Evolutionary conservation across 2,329 filamentous ascomycete genomes (phyloP).

Genomic region (Talaromyces atroroseus): DNA sequence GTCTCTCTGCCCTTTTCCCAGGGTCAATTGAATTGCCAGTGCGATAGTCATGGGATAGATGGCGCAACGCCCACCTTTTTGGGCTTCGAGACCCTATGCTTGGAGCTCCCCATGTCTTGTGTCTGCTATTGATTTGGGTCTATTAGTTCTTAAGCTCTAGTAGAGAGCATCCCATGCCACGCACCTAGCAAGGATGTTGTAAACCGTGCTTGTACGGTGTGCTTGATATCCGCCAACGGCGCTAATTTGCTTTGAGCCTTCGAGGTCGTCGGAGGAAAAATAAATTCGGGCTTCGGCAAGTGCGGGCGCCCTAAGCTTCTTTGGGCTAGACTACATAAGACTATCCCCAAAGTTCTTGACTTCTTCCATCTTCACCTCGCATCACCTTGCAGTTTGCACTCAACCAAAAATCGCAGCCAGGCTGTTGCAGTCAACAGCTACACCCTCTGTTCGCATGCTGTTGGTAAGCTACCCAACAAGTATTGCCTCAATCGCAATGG

Average conservation of each 20-base stretch:
- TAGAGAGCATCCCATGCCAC: neutral
- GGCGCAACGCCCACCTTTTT: neutral
- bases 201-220: neutral
- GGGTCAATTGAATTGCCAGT: neutral
- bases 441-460: too few relatives aligned
- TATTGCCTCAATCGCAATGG: too few relatives aligned
- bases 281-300: neutral
- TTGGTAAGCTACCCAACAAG: too few relatives aligned
- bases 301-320: too few relatives aligned
- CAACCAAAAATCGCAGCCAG: too few relatives aligned
- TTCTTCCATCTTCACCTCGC: too few relatives aligned
- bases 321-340: too few relatives aligned
- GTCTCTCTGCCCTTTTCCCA: slow-evolving; percentile 22
- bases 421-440: too few relatives aligned
- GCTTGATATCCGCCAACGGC: neutral
- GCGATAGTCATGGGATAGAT: neutral
- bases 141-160: neutral
- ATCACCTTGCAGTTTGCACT: too few relatives aligned
- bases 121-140: neutral
- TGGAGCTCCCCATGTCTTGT: neutral
- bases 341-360: too few relatives aligned
- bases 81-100: slow-evolving; percentile 6
- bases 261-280: neutral
- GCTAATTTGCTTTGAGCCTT: too few relatives aligned
- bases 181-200: neutral